Evolutionary conservation across 306 rosid genomes (phyloP).

Genomic region (Vigna angularis): DNA sequence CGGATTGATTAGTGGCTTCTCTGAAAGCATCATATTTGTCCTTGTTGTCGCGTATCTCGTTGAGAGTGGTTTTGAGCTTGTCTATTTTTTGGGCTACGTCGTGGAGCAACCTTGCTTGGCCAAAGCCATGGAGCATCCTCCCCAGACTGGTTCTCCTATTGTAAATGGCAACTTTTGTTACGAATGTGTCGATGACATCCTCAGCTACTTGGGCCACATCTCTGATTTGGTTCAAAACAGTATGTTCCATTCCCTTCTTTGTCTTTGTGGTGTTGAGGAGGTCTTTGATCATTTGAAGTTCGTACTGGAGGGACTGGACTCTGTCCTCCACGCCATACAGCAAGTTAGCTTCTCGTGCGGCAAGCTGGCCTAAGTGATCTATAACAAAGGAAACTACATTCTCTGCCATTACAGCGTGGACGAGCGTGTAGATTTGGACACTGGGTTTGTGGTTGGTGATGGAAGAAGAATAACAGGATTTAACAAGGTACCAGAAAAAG

Average conservation of each 20-base stretch:
- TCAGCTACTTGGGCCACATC: slow-evolving; percentile 32
- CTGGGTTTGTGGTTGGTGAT: too few species aligned
- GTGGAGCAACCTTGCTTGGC: neutral
- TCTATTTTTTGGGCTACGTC: neutral
- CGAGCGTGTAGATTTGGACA: neutral
- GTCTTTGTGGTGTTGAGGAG: slow-evolving; percentile 14
- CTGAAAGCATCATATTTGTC: too few species aligned
- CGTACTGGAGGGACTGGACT: slow-evolving; percentile 17
- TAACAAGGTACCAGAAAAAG: too few species aligned
- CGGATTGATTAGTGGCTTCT: too few species aligned
- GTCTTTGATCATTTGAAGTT: neutral
- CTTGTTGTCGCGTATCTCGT: too few species aligned
- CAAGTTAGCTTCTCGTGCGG: slow-evolving; percentile 12
- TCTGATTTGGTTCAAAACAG: slow-evolving; percentile 9
- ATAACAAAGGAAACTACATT: slow-evolving; percentile 28
- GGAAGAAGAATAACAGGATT: too few species aligned
- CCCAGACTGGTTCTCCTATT: neutral
- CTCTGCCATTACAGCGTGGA: slow-evolving; percentile 25
- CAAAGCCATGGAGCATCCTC: neutral
- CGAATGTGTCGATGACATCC: slow-evolving; percentile 34
- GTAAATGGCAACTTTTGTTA: neutral
- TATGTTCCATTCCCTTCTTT: neutral
- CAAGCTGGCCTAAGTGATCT: slow-evolving; percentile 26
- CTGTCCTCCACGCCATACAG: slow-evolving; percentile 32
- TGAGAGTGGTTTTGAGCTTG: too few species aligned